phyloP scores from a whole-genome alignment of 768 basidiomycete genomes.

The Xerocomus brunneocitrinus region DNA sequence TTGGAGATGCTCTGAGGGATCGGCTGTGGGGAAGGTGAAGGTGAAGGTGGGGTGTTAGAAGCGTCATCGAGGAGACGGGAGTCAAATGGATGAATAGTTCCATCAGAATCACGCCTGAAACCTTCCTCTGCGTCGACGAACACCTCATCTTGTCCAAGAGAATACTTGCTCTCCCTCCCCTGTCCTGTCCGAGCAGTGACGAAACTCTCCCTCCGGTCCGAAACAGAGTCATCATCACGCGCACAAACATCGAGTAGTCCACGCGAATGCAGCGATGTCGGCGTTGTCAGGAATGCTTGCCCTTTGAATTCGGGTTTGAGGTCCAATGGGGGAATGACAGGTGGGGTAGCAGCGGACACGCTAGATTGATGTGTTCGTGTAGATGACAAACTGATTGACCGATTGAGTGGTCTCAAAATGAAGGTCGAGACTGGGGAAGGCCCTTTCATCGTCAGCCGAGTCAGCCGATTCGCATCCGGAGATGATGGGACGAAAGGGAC shows the following conservation, averaged over 20 bases:
- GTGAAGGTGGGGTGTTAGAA: conserved; percentile 4
- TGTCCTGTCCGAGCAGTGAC: conserved; percentile 40
- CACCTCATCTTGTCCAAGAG: conserved; percentile 24
- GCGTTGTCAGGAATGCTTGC: conserved; percentile 26
- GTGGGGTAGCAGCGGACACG: conserved; percentile 36
- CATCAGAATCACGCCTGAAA: conserved; percentile 18
- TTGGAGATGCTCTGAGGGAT: conserved; percentile 3
- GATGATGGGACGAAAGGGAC: background rate
- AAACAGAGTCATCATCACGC: conserved; percentile 40
- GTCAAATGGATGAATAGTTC: conserved; percentile 22
- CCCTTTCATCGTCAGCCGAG: conserved; percentile 26
- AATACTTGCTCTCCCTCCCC: conserved; percentile 30
- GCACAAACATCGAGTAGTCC: conserved; percentile 21
- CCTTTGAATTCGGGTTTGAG: conserved; percentile 49
- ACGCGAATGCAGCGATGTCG: conserved; percentile 23
- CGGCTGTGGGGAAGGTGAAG: background rate
- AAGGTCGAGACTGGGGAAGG: conserved; percentile 55
- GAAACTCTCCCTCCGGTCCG: conserved; percentile 54
- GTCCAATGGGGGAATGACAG: conserved; percentile 57
- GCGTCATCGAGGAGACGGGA: conserved; percentile 12
- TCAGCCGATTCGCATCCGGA: conserved; percentile 3
- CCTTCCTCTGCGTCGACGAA: conserved; percentile 29
- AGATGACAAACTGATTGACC: conserved; percentile 61
- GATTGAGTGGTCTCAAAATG: conserved; percentile 59
- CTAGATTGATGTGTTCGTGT: conserved; percentile 53